Conservation (phyloP, 148 eudicot genomes). For the Pharnaceum exiguum region DNA sequence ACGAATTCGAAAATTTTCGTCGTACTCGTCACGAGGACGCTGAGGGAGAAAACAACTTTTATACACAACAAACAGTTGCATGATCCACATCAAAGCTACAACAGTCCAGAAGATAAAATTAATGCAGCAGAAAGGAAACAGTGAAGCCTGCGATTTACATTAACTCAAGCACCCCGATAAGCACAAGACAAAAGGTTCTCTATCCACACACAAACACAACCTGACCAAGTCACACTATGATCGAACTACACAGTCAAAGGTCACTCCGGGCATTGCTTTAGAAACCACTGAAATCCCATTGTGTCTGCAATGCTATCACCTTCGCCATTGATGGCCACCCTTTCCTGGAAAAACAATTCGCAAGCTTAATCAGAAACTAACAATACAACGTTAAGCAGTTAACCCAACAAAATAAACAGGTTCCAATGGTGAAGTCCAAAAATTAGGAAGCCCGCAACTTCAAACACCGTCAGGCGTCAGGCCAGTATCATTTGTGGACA, state of each 20-base stretch:
- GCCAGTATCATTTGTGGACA: too few species aligned
- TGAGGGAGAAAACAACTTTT: too few species aligned
- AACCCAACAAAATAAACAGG: background rate
- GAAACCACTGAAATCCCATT: constrained; percentile 3
- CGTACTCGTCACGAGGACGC: too few species aligned
- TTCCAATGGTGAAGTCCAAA: too few species aligned
- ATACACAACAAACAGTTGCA: too few species aligned
- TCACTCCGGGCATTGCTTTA: constrained; percentile 13
- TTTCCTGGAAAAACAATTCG: constrained; percentile 30
- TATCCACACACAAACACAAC: constrained; percentile 30
- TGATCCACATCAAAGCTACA: constrained; percentile 4
- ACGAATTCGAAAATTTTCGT: too few species aligned
- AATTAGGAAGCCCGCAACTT: too few species aligned
- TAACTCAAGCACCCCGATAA: constrained; percentile 31
- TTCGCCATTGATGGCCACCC: constrained; percentile 37
- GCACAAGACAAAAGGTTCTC: constrained; percentile 20
- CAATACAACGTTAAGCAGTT: background rate
- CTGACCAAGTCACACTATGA: constrained; percentile 13
- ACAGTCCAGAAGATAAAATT: constrained; percentile 13
- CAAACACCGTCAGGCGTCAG: too few species aligned
- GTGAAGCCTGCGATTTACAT: constrained; percentile 39
- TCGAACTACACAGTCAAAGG: constrained; percentile 10
- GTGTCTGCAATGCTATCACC: constrained; percentile 23
- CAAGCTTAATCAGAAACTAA: constrained; percentile 2
- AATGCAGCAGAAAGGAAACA: constrained; percentile 11